Evolutionary conservation across 352 stramenopile species (phyloP).

Genomic region (Thalassiosira hispida): DNA sequence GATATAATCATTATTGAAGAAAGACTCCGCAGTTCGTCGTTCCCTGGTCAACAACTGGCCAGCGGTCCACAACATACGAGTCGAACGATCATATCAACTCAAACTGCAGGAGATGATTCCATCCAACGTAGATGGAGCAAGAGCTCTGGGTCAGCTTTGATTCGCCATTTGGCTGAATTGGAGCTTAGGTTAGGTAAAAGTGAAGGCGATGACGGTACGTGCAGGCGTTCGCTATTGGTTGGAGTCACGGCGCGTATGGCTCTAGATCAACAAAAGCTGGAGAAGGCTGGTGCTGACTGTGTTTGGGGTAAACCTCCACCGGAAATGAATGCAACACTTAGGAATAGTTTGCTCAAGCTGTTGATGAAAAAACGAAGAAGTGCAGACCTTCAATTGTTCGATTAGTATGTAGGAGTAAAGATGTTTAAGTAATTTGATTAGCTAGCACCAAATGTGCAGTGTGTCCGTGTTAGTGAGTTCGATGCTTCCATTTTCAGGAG

Average conservation of each 20-base stretch:
- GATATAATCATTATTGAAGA: constrained; percentile 77
- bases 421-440: neutral
- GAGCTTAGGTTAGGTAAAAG: constrained; percentile 13
- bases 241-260: constrained; percentile 54
- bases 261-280: constrained; percentile 49
- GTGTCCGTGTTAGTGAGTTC: too few relatives aligned
- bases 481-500: too few relatives aligned
- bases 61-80: neutral
- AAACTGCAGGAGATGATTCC: constrained; percentile 42
- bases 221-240: constrained; percentile 58
- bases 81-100: neutral
- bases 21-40: constrained; percentile 30
- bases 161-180: constrained; percentile 34
- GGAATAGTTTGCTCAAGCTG: constrained; percentile 56
- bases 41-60: constrained; percentile 8
- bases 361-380: constrained; percentile 57
- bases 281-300: constrained; percentile 59
- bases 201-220: neutral
- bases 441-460: neutral
- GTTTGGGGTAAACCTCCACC: constrained; percentile 71
- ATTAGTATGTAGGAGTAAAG: neutral
- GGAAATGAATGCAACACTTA: constrained; percentile 50
- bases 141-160: constrained; percentile 49
- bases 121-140: constrained; percentile 40
- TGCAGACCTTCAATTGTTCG: constrained; percentile 9